phyloP scores from a whole-genome alignment of 495 filamentous ascomycete genomes.

The Clavariopsis aquatica region DNA sequence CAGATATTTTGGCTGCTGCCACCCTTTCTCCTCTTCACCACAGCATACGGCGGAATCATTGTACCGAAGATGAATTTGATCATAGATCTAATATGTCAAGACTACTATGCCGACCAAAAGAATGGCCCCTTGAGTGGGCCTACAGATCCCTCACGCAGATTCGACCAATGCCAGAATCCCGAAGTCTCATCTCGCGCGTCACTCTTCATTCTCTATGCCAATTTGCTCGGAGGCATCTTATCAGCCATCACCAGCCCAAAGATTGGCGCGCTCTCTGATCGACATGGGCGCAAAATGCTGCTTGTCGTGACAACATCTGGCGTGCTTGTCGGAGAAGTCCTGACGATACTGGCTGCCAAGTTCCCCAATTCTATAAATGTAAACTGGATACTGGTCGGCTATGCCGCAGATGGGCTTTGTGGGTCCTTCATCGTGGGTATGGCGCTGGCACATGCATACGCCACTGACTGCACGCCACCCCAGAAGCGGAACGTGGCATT shows the following conservation, averaged over 20 bases:
- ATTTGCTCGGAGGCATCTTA: slow-evolving; percentile 68
- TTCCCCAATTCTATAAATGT: slow-evolving; percentile 71
- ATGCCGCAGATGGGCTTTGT: slow-evolving; percentile 73
- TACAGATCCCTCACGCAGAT: slow-evolving; percentile 51
- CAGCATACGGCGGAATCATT: slow-evolving; percentile 79
- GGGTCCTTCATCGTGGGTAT: slow-evolving; percentile 84
- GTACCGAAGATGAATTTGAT: slow-evolving; percentile 82
- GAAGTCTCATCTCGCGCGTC: slow-evolving; percentile 75
- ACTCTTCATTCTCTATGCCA: slow-evolving; percentile 72
- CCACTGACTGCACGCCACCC: slow-evolving; percentile 80
- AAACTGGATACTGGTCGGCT: slow-evolving; percentile 72
- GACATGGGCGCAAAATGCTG: slow-evolving; percentile 74
- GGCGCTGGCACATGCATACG: slow-evolving; percentile 81
- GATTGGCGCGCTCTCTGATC: slow-evolving; percentile 82
- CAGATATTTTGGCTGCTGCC: slow-evolving; percentile 84
- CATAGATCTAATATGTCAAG: slow-evolving; percentile 73
- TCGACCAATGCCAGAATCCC: slow-evolving; percentile 66
- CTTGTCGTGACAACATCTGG: slow-evolving; percentile 69
- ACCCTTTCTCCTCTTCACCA: slow-evolving; percentile 71
- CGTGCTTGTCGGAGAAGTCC: slow-evolving; percentile 65
- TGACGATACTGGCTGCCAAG: slow-evolving; percentile 73
- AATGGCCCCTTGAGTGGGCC: slow-evolving; percentile 5
- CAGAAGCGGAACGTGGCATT: slow-evolving; percentile 80
- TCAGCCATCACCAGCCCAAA: slow-evolving; percentile 77
- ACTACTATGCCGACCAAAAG: slow-evolving; percentile 68